Evolutionary conservation across 176 grass and related monocot species (phyloP), one percentile per base, ranked within the genome.

Genomic region (Tillandsia fasciculata): DNA sequence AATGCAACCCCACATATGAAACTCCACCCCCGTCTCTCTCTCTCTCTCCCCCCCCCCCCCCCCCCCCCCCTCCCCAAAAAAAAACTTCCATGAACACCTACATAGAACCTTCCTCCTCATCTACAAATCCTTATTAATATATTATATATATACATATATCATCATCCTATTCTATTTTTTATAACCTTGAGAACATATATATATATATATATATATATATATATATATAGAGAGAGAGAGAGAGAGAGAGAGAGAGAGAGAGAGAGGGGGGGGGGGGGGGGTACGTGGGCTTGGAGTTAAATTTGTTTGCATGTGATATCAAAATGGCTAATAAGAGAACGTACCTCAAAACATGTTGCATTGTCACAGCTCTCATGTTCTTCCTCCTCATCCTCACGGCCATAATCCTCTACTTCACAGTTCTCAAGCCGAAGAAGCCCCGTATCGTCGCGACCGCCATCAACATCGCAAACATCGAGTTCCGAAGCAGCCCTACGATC

Each of bases 381-480:
- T 42, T 42, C 22, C 8, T 91, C 61, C 53, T 91, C 70, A 59
- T 87, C 22, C 66, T 49, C 2, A 63, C 86, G 11, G 20, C 82
- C 2, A 58, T 91, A 1, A 66, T 71, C 63, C 48, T 96, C 68
- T 86, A 81, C 80, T 26, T 91, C 28, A 63, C 81, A 8, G 14
- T 84, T 14, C 88, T 91, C 85, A 87, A 78, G 2, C 83, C 85
- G 3, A 84, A 51, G 0, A 61, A 76, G 53, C 88, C 88, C 28
- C 70, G 80, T 9, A 74, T 91, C 49, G 20, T 81, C n/a, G 75
- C 78, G 26, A 80, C 79, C 64, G n/a, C 52, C 0, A 83, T 88
- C 29, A 75, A 81, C 49, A 1, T 91, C 28, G 11, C 8, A 18
- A 2, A 85, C 12, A 63, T 81, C n/a, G 65, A 84, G 13, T 56